Percentiles rank a stretch among this genome's conserved stretches.
phyloP scores from a whole-genome alignment of 2,329 filamentous ascomycete genomes.

The Rhynchosporium agropyri region DNA sequence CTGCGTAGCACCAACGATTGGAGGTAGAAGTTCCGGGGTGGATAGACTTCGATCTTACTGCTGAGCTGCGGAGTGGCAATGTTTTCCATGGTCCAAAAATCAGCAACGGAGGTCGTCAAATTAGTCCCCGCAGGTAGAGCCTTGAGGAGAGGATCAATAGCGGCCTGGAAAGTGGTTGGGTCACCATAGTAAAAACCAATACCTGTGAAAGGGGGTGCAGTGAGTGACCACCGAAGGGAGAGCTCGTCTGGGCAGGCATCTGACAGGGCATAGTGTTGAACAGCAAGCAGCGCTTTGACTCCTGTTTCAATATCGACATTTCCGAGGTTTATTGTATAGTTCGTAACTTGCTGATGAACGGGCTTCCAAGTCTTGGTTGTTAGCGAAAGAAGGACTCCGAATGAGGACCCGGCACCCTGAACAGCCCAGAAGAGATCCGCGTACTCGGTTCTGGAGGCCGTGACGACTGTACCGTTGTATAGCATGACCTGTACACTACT shows the following conservation, averaged over 20 bases:
- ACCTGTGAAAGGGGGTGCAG: conserved; percentile 15
- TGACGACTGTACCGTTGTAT: conserved; percentile 14
- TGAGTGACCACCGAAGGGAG: conserved; percentile 16
- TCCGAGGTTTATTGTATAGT: conserved; percentile 14
- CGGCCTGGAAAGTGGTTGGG: conserved; percentile 3
- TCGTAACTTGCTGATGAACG: conserved; percentile 13
- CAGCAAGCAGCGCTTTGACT: conserved; percentile 10
- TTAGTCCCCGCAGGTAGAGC: not conserved
- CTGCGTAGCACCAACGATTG: conserved; percentile 13
- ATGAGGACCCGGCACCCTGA: conserved; percentile 18
- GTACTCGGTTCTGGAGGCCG: conserved; percentile 6
- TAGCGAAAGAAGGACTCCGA: conserved; percentile 7
- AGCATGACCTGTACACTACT: conserved; percentile 17
- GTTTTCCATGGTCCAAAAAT: conserved; percentile 21
- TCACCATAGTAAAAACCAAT: conserved; percentile 19
- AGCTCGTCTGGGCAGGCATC: conserved; percentile 16
- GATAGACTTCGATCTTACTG: conserved; percentile 11
- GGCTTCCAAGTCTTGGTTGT: conserved; percentile 22
- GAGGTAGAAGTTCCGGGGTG: conserved; percentile 20
- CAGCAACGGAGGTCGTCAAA: conserved; percentile 9
- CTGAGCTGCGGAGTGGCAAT: conserved; percentile 13
- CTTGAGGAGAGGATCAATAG: conserved; percentile 15
- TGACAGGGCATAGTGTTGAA: conserved; percentile 10
- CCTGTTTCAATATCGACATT: conserved; percentile 9
- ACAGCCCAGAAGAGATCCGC: conserved; percentile 15